Conservation (phyloP, 179 eudicot species). For the Drosera spatulata region DNA sequence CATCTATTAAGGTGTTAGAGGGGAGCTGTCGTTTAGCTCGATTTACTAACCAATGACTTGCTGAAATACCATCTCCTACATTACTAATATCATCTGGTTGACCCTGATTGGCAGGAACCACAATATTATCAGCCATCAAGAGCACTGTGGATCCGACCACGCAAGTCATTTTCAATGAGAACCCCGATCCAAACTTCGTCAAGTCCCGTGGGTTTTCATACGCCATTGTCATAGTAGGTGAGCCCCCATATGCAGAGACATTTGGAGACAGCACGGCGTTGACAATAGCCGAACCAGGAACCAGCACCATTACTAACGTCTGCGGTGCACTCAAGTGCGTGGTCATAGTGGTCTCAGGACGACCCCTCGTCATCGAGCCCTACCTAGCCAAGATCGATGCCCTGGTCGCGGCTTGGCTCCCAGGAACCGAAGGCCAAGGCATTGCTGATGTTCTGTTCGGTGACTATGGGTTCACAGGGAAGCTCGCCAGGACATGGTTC, state of each 20-base stretch:
- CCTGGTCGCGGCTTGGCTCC: constrained; percentile 58
- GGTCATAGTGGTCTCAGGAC: constrained; percentile 37
- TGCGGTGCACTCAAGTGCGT: constrained; percentile 40
- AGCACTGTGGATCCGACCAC: constrained; percentile 57
- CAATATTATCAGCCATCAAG: constrained; percentile 60
- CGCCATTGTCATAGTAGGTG: constrained; percentile 80
- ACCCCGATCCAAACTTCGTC: constrained; percentile 37
- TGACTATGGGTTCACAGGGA: constrained; percentile 45
- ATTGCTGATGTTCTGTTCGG: constrained; percentile 54
- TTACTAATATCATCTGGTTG: not conserved
- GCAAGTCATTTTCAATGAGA: constrained; percentile 46
- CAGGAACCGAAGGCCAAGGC: constrained; percentile 55
- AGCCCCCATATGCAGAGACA: constrained; percentile 63
- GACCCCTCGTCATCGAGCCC: constrained; percentile 46
- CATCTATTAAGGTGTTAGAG: too few relatives aligned
- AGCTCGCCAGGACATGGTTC: constrained; percentile 49
- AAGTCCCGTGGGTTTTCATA: constrained; percentile 46
- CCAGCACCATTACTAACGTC: constrained; percentile 39
- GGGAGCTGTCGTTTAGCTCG: too few relatives aligned
- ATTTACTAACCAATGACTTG: too few relatives aligned
- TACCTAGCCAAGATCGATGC: constrained; percentile 29
- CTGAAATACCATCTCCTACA: not conserved
- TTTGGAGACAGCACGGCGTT: constrained; percentile 59
- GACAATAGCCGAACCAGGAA: constrained; percentile 47
- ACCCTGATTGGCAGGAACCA: constrained; percentile 43